Conservation (phyloP, 192 early-diverging fungal species). For the Geranomyces michiganensis region DNA sequence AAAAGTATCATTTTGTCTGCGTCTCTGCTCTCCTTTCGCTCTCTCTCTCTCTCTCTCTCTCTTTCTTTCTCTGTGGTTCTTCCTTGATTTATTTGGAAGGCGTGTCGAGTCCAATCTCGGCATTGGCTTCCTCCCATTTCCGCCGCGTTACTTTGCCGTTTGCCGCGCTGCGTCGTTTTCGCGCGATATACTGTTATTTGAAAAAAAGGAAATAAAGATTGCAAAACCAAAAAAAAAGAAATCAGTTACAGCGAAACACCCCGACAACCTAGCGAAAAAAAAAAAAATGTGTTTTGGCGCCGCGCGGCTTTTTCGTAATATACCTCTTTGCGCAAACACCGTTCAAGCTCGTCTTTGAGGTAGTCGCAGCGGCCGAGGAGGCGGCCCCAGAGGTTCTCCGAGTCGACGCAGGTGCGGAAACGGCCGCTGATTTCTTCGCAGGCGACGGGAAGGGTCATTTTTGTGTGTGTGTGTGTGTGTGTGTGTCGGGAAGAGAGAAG, state of each 20-base stretch:
- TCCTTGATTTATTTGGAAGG: background rate
- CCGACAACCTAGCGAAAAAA: background rate
- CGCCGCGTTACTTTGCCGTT: constrained; percentile 8
- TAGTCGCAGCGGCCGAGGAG: constrained; percentile 29
- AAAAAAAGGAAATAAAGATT: background rate
- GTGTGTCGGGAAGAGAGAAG: background rate
- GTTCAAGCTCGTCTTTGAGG: constrained; percentile 23
- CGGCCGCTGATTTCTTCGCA: constrained; percentile 24
- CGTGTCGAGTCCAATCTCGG: constrained; percentile 23
- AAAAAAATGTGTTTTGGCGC: background rate
- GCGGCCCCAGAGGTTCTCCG: constrained; percentile 27
- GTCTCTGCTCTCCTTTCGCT: too few relatives aligned
- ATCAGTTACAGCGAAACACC: too few relatives aligned
- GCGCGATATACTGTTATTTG: constrained; percentile 25
- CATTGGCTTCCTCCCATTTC: constrained; percentile 32
- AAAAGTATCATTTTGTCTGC: too few relatives aligned
- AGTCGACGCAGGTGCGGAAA: constrained; percentile 24
- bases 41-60: too few relatives aligned
- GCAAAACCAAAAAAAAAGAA: background rate
- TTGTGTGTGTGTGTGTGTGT: background rate
- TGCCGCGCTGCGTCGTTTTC: constrained; percentile 25
- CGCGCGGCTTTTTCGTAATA: constrained; percentile 35
- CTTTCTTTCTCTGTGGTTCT: too few relatives aligned
- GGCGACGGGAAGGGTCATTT: constrained; percentile 32
- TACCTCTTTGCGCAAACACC: constrained; percentile 31